phyloP scores from a whole-genome alignment of 2,329 filamentous ascomycete genomes.

The Sporothrix schenckii region DNA sequence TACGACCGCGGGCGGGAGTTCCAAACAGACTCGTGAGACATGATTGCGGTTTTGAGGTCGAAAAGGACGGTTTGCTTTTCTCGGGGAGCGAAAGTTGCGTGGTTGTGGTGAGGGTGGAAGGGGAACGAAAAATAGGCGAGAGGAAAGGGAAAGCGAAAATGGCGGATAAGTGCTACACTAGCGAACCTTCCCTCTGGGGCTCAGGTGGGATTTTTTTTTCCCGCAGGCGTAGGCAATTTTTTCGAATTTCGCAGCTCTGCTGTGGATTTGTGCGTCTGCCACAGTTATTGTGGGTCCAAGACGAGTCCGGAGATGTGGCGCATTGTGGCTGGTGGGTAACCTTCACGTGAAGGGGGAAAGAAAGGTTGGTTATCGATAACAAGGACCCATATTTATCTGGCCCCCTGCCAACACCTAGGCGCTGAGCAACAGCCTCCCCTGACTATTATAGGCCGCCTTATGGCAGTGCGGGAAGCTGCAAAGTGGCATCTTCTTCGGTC shows the following conservation, averaged over 20 bases:
- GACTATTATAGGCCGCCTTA: neutral
- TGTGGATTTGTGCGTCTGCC: slow-evolving; percentile 34
- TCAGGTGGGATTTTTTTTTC: slow-evolving; percentile 25
- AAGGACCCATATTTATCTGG: neutral
- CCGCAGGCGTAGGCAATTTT: slow-evolving; percentile 23
- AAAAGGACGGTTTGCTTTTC: slow-evolving; percentile 20
- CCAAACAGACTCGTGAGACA: slow-evolving; percentile 93
- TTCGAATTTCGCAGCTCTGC: slow-evolving; percentile 30
- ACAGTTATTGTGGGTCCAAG: slow-evolving; percentile 19
- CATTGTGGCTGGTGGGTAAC: neutral
- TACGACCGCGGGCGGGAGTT: slow-evolving; percentile 96
- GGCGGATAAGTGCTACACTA: slow-evolving; percentile 19
- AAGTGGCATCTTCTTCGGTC: slow-evolving; percentile 35
- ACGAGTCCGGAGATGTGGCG: slow-evolving; percentile 16
- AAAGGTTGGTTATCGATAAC: slow-evolving; percentile 31
- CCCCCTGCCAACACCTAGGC: neutral
- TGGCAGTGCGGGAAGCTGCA: slow-evolving; percentile 33
- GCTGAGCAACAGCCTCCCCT: neutral
- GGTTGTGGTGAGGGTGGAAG: slow-evolving; percentile 20
- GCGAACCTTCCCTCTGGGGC: neutral
- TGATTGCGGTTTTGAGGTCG: slow-evolving; percentile 44
- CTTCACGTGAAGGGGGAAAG: neutral
- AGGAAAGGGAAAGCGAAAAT: neutral
- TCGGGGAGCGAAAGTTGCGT: neutral
- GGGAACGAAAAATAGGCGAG: slow-evolving; percentile 2